Conservation (phyloP, 345 rosid species). For the Arabidopsis suecica region DNA sequence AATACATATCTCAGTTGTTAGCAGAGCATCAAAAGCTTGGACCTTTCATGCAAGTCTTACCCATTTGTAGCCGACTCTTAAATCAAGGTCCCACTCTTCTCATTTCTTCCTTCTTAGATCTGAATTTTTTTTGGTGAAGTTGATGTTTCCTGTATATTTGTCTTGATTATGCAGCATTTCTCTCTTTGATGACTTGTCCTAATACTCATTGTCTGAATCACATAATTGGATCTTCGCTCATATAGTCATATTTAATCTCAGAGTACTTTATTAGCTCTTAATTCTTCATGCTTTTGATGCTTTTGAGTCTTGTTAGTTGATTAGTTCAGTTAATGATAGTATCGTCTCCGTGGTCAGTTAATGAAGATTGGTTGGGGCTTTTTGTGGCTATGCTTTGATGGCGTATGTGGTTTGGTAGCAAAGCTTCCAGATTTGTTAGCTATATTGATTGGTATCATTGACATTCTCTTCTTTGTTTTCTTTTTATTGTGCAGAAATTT, state of each 20-base stretch:
- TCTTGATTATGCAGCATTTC: conserved; percentile 9
- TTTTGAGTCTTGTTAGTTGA: neutral
- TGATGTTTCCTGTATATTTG: neutral
- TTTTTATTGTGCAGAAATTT: conserved; percentile 66
- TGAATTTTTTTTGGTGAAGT: conserved; percentile 40
- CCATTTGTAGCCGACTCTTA: conserved; percentile 87
- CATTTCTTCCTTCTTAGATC: conserved; percentile 60
- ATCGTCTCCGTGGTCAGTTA: neutral
- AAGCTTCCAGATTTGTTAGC: conserved; percentile 2
- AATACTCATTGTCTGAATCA: neutral
- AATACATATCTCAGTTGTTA: conserved; percentile 82
- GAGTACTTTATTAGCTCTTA: neutral
- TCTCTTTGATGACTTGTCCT: conserved; percentile 16
- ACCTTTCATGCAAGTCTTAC: conserved; percentile 94
- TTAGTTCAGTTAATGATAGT: conserved; percentile 1
- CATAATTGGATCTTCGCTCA: conserved; percentile 3
- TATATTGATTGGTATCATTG: conserved; percentile 21
- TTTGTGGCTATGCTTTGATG: conserved; percentile 32
- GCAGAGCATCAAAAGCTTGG: conserved; percentile 98
- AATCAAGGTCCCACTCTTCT: conserved; percentile 71
- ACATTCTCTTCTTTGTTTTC: neutral
- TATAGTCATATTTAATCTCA: neutral
- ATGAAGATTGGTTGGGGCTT: neutral
- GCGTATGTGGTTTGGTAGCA: conserved; percentile 4
- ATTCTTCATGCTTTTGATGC: conserved; percentile 6